phyloP scores from a whole-genome alignment of 768 basidiomycete species.

The Mycena maculata region DNA sequence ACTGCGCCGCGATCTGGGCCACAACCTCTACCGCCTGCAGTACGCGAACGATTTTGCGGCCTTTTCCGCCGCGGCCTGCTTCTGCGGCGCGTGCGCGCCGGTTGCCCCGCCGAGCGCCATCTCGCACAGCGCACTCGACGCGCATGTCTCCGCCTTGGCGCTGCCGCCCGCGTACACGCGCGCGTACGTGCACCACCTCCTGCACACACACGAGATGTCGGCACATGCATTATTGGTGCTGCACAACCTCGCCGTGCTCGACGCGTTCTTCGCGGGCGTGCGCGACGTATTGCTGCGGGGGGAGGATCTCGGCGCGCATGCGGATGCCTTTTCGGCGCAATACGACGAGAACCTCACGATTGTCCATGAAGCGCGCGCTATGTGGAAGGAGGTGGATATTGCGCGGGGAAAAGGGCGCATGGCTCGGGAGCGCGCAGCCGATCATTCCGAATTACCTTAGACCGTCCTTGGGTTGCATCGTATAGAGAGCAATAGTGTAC shows the following conservation, averaged over 20 bases:
- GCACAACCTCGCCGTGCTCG: constrained; percentile 81
- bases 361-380: constrained; percentile 61
- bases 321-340: constrained; percentile 57
- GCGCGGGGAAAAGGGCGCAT: constrained; percentile 83
- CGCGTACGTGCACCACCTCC: constrained; percentile 86
- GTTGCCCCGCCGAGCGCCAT: constrained; percentile 46
- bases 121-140: constrained; percentile 60
- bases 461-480: too few relatives aligned
- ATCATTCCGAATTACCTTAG: too few relatives aligned
- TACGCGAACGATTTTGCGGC: constrained; percentile 73
- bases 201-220: constrained; percentile 92
- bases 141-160: constrained; percentile 8
- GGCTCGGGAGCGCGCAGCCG: constrained; percentile 59
- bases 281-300: constrained; percentile 49
- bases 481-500: neutral
- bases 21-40: constrained; percentile 72
- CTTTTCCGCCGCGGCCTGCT: constrained; percentile 61
- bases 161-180: constrained; percentile 51
- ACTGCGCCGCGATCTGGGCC: constrained; percentile 63
- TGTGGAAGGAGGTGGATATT: constrained; percentile 75
- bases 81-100: constrained; percentile 70
- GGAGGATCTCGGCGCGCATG: constrained; percentile 42
- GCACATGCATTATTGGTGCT: constrained; percentile 79
- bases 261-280: constrained; percentile 71
- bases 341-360: constrained; percentile 65